Conservation (phyloP, 768 basidiomycete genomes). For the Psilocybe subaeruginosa region DNA sequence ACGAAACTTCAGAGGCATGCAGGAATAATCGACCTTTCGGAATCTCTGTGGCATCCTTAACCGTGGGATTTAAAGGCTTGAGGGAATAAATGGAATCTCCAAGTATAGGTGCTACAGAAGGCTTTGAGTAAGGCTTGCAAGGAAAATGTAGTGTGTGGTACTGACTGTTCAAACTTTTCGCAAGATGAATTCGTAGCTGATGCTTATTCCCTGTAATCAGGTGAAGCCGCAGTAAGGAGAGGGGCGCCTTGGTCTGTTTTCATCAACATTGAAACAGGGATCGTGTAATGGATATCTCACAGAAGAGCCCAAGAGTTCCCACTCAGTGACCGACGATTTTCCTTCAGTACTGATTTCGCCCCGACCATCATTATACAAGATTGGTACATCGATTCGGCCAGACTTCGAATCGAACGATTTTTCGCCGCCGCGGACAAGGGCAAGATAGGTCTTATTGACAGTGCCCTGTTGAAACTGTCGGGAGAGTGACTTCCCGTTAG, state of each 20-base stretch:
- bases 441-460: slow-evolving; percentile 64
- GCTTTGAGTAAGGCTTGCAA: background rate
- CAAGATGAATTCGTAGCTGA: slow-evolving; percentile 69
- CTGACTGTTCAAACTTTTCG: slow-evolving; percentile 51
- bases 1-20: slow-evolving; percentile 60
- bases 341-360: slow-evolving; percentile 39
- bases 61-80: slow-evolving; percentile 28
- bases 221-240: slow-evolving; percentile 59
- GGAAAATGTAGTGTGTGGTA: background rate
- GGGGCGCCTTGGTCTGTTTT: slow-evolving; percentile 41
- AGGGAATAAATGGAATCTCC: slow-evolving; percentile 60
- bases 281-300: slow-evolving; percentile 32
- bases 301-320: slow-evolving; percentile 62
- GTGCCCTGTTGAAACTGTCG: slow-evolving; percentile 53
- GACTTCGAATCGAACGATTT: slow-evolving; percentile 43
- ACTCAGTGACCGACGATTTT: slow-evolving; percentile 50
- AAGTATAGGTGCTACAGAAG: slow-evolving; percentile 59
- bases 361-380: slow-evolving; percentile 50
- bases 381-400: slow-evolving; percentile 38
- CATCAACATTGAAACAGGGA: slow-evolving; percentile 12
- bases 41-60: slow-evolving; percentile 29
- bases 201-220: slow-evolving; percentile 71
- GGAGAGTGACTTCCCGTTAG: slow-evolving; percentile 49
- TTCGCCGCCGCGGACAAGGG: slow-evolving; percentile 57
- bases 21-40: slow-evolving; percentile 57